Conservation (phyloP, 2,329 filamentous ascomycete genomes). For the Blumeriella jaapii region DNA sequence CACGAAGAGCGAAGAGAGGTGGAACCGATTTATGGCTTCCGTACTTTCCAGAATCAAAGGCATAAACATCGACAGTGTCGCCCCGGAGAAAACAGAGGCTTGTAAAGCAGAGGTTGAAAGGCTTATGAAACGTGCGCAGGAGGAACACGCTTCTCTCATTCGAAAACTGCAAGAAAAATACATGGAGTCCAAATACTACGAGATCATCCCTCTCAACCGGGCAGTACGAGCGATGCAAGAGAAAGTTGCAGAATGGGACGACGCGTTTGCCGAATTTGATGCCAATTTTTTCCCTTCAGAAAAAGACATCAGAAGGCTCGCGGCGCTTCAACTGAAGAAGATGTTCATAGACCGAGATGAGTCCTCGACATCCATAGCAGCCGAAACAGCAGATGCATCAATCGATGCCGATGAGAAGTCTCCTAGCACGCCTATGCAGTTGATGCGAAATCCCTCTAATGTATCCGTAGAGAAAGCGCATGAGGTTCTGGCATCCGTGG, state of each 20-base stretch:
- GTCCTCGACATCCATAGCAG: slow-evolving; percentile 63
- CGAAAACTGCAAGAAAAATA: slow-evolving; percentile 80
- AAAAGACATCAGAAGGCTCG: slow-evolving; percentile 87
- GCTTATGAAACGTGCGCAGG: slow-evolving; percentile 66
- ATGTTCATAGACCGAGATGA: slow-evolving; percentile 81
- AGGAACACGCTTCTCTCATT: slow-evolving; percentile 66
- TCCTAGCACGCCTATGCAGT: slow-evolving; percentile 24
- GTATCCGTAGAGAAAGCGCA: slow-evolving; percentile 51
- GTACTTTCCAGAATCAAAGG: slow-evolving; percentile 74
- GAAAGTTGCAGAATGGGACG: slow-evolving; percentile 88
- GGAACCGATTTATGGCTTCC: slow-evolving; percentile 78
- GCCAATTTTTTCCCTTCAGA: slow-evolving; percentile 86
- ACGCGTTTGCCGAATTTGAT: slow-evolving; percentile 81
- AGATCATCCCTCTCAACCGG: slow-evolving; percentile 86
- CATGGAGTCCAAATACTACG: slow-evolving; percentile 89
- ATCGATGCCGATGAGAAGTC: slow-evolving; percentile 37
- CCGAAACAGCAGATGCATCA: slow-evolving; percentile 49
- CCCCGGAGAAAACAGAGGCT: slow-evolving; percentile 73
- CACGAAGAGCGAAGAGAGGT: slow-evolving; percentile 64
- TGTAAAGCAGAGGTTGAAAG: slow-evolving; percentile 74
- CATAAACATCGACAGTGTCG: slow-evolving; percentile 83
- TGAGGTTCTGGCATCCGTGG: slow-evolving; percentile 51
- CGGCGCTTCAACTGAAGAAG: slow-evolving; percentile 84
- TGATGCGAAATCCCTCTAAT: slow-evolving; percentile 20
- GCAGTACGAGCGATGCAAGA: slow-evolving; percentile 85